Percentiles rank a stretch among this genome's conserved stretches.
Conservation (phyloP, 495 filamentous ascomycete species). For the Hyaloscypha hepaticicola region DNA sequence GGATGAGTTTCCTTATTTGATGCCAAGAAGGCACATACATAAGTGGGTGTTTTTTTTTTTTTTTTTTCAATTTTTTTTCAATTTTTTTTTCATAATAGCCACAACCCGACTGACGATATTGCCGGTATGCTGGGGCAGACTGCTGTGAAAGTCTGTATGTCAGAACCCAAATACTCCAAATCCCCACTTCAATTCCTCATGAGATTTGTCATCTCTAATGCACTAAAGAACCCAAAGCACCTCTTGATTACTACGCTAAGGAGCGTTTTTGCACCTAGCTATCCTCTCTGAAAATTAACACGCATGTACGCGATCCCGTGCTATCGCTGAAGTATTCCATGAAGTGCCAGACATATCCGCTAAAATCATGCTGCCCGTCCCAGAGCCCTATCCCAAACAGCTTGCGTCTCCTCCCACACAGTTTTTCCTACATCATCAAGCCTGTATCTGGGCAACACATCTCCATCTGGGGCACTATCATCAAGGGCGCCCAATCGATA, state of each 20-base stretch:
- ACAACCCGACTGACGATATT: too few species aligned
- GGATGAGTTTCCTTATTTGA: too few species aligned
- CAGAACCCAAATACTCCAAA: too few species aligned
- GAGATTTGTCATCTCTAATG: too few species aligned
- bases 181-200: too few species aligned
- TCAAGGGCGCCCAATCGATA: constrained; percentile 24
- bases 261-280: background rate
- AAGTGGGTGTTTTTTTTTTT: too few species aligned
- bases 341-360: background rate
- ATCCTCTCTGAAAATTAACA: background rate
- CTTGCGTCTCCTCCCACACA: constrained; percentile 27
- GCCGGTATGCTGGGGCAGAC: too few species aligned
- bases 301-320: background rate
- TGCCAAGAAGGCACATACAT: too few species aligned
- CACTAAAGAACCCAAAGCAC: background rate
- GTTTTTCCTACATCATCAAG: constrained; percentile 13
- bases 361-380: constrained; percentile 2
- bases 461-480: constrained; percentile 14
- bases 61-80: too few species aligned
- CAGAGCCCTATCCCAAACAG: constrained; percentile 24
- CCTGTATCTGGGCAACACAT: constrained; percentile 15
- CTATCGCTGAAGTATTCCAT: background rate
- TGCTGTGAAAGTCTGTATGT: too few species aligned
- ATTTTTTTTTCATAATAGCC: too few species aligned
- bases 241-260: background rate